These are phyloP conservation scores for Centella asiatica DNA, from an alignment of 129 eudicot genomes.

Conservation along the genomic window DNA sequence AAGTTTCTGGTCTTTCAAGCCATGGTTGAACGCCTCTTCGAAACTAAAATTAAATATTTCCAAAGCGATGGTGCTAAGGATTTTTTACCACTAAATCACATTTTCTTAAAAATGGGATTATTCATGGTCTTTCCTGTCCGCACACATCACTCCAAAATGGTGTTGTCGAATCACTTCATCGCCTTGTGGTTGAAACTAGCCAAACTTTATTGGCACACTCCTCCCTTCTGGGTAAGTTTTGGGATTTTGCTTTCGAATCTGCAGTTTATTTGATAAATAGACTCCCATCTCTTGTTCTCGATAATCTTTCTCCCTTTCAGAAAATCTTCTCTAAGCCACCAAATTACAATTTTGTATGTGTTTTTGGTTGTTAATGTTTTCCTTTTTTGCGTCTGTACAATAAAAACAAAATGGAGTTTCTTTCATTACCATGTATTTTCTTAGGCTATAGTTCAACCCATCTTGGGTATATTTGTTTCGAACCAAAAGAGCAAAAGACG, in stretches of 20 bases:
- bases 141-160: conserved; percentile 12
- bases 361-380: not conserved
- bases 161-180: conserved; percentile 1
- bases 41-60: too few relatives aligned
- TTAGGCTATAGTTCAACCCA: not conserved
- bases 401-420: not conserved
- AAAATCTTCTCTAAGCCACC: not conserved
- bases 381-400: not conserved
- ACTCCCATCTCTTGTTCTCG: not conserved
- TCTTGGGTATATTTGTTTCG: not conserved
- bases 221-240: not conserved
- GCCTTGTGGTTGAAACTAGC: conserved; percentile 9
- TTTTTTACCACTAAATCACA: too few relatives aligned
- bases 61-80: too few relatives aligned
- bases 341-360: not conserved
- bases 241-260: not conserved
- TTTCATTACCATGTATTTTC: not conserved
- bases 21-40: not conserved
- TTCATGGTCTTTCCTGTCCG: conserved; percentile 8
- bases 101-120: too few relatives aligned
- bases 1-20: not conserved
- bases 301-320: not conserved
- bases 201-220: conserved; percentile 1
- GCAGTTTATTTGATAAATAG: not conserved
- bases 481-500: not conserved